Conservation (phyloP, 352 stramenopile genomes). For the Pilasporangium apinafurcum region DNA sequence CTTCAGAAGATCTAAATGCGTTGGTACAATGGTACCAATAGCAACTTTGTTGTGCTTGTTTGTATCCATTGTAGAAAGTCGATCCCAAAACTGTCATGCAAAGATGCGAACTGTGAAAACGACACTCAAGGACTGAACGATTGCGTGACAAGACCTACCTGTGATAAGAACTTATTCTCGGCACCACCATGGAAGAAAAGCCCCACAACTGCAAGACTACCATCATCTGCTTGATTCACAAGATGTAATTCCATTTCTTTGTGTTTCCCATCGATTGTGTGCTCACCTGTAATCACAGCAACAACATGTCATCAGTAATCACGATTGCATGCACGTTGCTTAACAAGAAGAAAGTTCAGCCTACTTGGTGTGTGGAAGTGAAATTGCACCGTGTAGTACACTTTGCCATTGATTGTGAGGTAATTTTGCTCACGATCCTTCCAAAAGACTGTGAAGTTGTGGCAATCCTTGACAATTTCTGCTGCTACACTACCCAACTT, state of each 20-base stretch:
- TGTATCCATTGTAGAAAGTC: conserved; percentile 25
- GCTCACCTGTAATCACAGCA: conserved; percentile 32
- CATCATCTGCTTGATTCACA: conserved; percentile 55
- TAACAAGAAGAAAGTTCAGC: conserved; percentile 6
- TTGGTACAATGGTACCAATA: too few species aligned
- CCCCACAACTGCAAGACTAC: conserved; percentile 41
- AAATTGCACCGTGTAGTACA: conserved; percentile 55
- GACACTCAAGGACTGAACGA: too few species aligned
- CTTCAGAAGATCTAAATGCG: conserved; percentile 20
- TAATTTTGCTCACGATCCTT: conserved; percentile 25
- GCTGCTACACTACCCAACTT: conserved; percentile 20
- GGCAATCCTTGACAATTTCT: conserved; percentile 21
- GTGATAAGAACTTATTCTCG: conserved; percentile 45
- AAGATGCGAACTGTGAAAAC: too few species aligned
- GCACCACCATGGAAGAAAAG: conserved; percentile 49
- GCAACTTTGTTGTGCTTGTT: too few species aligned
- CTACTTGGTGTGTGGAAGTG: conserved; percentile 65
- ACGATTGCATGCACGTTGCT: too few species aligned
- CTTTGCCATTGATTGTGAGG: conserved; percentile 39
- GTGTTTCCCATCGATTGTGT: conserved; percentile 52
- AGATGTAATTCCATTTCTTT: conserved; percentile 62
- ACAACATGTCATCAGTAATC: not conserved
- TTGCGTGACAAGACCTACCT: too few species aligned
- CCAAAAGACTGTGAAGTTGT: conserved; percentile 58
- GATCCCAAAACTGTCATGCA: conserved; percentile 64